Evolutionary conservation across 2,329 filamentous ascomycete genomes (phyloP), one percentile per base, ranked within the genome.

Genomic region (Scedosporium dehoogii): DNA sequence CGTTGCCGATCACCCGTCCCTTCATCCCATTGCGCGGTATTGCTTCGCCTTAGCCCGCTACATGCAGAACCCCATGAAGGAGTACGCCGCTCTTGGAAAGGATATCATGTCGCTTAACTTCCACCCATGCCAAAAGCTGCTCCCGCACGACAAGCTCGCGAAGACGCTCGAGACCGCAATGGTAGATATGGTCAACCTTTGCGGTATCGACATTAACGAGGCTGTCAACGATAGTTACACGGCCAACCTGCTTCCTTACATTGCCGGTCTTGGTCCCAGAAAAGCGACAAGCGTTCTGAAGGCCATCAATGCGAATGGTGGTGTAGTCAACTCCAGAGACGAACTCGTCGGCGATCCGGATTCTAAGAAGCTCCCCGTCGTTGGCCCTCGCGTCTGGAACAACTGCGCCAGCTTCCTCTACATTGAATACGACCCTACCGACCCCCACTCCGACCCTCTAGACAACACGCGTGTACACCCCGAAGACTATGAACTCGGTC

Each of bases 111-210:
- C 93, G 1, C 83, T 99, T 64, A 84, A 87, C 21, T 97, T 97
- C 74, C 92, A 97, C 68, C 85, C 90, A 3, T 92, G 92, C 69
- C 94, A 99, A 73, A 89, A 92, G 65, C 83, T 97, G 33, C 81
- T 99, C 14, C 89, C 92, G 0, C 85, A 92, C 64, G 93, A 97
- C 44, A 92, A 96, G 76, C 81, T 99, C 46, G 78, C 88, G 65
- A 92, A 90, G 72, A 86, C 91, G 64, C 82, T 99, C 16, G 94
- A 99, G 70, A 96, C 90, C n/a, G 91, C 93, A 55, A 90, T 99
- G 85, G 93, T 99, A 10, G 94, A 99, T 72, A 96, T 96, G 83
- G 94, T 99, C 68, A 99, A 99, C 72, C 85, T 99, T 53, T 92
- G 92, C 56, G 94, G 94, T 70, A 91, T 99, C 44, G 91, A 97